Evolutionary conservation across 306 rosid genomes (phyloP).

Genomic region (Canavalia gladiata): DNA sequence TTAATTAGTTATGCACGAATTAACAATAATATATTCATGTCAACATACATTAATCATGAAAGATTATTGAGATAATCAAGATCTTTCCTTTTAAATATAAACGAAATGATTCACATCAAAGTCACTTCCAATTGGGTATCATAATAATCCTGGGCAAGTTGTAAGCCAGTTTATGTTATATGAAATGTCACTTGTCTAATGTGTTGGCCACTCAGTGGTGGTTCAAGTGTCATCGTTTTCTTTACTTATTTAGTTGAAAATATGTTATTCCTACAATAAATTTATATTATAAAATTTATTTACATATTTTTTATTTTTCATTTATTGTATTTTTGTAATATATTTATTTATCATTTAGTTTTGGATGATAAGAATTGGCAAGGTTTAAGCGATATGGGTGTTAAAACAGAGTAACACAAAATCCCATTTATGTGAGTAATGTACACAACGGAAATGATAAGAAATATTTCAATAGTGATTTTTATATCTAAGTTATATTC

Average conservation of each 20-base stretch:
- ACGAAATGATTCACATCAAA: neutral
- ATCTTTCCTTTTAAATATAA: neutral
- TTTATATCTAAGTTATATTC: too few species aligned
- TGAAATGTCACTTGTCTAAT: slow-evolving; percentile 35
- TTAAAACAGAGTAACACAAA: too few species aligned
- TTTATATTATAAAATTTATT: too few species aligned
- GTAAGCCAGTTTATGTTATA: slow-evolving; percentile 1
- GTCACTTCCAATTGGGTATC: neutral
- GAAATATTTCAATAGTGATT: too few species aligned
- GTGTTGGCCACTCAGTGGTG: slow-evolving; percentile 16
- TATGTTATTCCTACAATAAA: too few species aligned
- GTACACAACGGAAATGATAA: too few species aligned
- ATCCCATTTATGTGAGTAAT: too few species aligned
- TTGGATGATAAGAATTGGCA: neutral
- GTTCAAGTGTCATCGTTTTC: slow-evolving; percentile 21
- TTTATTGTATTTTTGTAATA: too few species aligned
- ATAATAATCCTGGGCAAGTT: slow-evolving; percentile 28
- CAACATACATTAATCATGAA: slow-evolving; percentile 4
- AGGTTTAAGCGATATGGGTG: slow-evolving; percentile 6
- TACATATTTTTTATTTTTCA: too few species aligned
- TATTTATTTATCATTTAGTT: too few species aligned
- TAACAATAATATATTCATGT: neutral
- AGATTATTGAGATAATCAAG: neutral
- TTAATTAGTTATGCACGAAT: neutral
- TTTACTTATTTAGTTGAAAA: slow-evolving; percentile 3